These are phyloP conservation scores for Scedosporium aurantiacum DNA, from an alignment of 2,329 filamentous ascomycete genomes.

Conservation along the genomic window DNA sequence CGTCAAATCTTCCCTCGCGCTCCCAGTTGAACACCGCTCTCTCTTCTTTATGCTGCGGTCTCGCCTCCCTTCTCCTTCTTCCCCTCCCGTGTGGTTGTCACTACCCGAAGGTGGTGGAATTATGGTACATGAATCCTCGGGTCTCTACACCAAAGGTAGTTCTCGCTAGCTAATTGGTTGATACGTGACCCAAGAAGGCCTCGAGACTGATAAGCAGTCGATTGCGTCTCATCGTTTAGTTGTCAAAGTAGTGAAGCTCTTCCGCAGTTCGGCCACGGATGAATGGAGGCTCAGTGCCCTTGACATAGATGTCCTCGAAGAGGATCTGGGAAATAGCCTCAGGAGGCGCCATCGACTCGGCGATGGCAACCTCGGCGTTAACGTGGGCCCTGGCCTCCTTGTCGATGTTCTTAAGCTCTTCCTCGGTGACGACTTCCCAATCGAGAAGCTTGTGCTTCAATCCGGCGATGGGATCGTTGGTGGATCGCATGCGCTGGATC, in stretches of 20 bases:
- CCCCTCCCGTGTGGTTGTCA: not conserved
- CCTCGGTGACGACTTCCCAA: constrained; percentile 83
- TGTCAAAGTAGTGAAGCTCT: constrained; percentile 86
- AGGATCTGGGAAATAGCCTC: constrained; percentile 72
- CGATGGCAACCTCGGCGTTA: constrained; percentile 79
- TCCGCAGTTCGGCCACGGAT: constrained; percentile 79
- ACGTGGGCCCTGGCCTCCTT: constrained; percentile 82
- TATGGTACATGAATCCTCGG: not conserved
- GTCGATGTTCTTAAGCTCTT: constrained; percentile 92
- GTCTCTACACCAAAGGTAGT: not conserved
- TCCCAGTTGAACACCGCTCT: too few species aligned
- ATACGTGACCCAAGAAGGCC: not conserved
- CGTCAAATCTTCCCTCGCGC: too few species aligned
- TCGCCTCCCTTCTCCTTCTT: not conserved
- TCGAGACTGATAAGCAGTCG: not conserved
- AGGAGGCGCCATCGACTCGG: constrained; percentile 77
- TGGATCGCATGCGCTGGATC: constrained; percentile 98
- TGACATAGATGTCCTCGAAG: constrained; percentile 93
- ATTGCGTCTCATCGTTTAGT: constrained; percentile 13
- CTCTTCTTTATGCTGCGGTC: not conserved
- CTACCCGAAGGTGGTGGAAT: not conserved
- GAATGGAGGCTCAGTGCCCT: constrained; percentile 76
- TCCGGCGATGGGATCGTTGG: constrained; percentile 94
- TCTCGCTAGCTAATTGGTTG: not conserved
- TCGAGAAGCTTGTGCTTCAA: constrained; percentile 97